Evolutionary conservation across 805 yeast species (phyloP).

Genomic region (Komagataella ulmi): DNA sequence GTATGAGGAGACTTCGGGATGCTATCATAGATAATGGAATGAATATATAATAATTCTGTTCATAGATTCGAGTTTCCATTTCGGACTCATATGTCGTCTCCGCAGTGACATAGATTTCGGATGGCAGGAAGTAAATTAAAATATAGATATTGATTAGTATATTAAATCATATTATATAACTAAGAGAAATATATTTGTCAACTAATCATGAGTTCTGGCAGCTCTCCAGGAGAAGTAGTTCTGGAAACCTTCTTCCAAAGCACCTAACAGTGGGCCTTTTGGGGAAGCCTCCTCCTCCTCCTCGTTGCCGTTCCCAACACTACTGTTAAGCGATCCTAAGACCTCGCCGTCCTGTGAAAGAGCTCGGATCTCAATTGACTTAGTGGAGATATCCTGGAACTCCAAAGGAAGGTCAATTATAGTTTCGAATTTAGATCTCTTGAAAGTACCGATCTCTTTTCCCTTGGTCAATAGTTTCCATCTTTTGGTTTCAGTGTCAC

Average conservation of each 20-base stretch:
- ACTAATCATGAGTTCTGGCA: neutral
- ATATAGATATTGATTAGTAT: neutral
- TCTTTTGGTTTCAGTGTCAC: conserved; percentile 19
- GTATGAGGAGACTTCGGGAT: neutral
- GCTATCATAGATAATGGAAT: neutral
- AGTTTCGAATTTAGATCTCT: neutral
- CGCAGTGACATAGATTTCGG: neutral
- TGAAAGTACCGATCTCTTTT: neutral
- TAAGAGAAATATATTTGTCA: neutral
- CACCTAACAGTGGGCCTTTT: neutral
- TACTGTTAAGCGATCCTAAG: neutral
- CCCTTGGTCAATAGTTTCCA: conserved; percentile 14
- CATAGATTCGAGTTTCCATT: neutral
- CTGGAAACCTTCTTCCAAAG: neutral
- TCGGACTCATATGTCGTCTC: neutral
- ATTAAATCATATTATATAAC: neutral
- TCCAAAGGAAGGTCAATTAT: neutral
- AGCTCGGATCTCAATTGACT: neutral
- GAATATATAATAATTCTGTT: neutral
- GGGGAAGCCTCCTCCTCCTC: neutral
- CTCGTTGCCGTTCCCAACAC: neutral
- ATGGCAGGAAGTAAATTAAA: neutral
- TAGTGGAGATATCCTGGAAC: neutral
- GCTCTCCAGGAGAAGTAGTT: neutral
- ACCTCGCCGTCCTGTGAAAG: neutral